Evolutionary conservation across 148 eudicot genomes (phyloP), one percentile per base, ranked within the genome.

Genomic region (Silene conica): DNA sequence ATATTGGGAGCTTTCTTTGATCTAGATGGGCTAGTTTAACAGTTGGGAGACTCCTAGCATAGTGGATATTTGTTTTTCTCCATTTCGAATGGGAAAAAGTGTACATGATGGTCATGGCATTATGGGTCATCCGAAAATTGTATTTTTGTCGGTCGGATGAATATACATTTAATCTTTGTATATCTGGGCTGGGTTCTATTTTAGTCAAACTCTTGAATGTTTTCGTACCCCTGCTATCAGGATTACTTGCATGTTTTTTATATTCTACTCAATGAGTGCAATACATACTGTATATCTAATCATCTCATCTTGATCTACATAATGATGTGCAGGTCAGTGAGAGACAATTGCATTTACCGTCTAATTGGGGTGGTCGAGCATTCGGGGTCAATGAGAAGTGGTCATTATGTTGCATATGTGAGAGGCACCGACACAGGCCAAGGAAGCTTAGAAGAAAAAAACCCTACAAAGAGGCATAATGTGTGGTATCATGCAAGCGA

Each of bases 341-440:
- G 34, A 55, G 87, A 78, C 5, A 70, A 68, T 26, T 84, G 74
- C 79, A 78, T 77, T 34, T 94, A 88, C 63, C 93, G 82, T 10
- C 78, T 94, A 72, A 48, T 86, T 41, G 98, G 98, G 21, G 87
- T 94, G 77, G 98, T 94, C 77, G 98, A 83, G 85, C 98, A 94
- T 82, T 70, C 69, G 4, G 98, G 98, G 41, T 81, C 85, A 22
- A 94, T 94, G 93, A 85, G 90, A 77, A 89, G 89, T 43, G 98
- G 98, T 54, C 98, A 94, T 76, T 94, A 94, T 77, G 84, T 94
- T 66, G 97, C 98, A 45, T 89, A 89, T 74, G 87, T 91, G 28
- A 83, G 93, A 83, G 93, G 89, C 71, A 82, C 79, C 28, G 57
- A 75, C 43, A 82, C 77, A 28, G 67, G 50, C 20, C 60, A 71